Evolutionary conservation across 768 basidiomycete species (phyloP), one percentile per base, ranked within the genome.

Genomic region (Aureoboletus auriporus): DNA sequence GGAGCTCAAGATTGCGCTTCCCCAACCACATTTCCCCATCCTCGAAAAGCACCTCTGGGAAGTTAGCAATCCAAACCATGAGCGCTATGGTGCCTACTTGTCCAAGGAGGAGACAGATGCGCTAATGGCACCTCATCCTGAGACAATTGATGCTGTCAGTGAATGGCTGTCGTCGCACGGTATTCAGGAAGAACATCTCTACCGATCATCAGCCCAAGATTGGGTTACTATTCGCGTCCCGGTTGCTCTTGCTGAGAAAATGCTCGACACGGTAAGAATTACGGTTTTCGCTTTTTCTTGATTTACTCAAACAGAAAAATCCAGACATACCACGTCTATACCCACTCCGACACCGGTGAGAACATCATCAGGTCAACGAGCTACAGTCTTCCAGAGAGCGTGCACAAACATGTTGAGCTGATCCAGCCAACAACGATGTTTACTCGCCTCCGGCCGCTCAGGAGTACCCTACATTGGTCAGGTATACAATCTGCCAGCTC

Each of bases 401-500:
- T 88, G 39, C 75, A 82, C 56, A 66, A 70, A 4, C 83, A 87
- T 57, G 61, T 88, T 47, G 83, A 86, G 30, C 64, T 86, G 27
- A 69, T 88, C 26, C 84, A 87, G 51, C 86, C 86, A 0, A 86
- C 86, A 3, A 88, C 84, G 2, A 74, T 79, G 62, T 89, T 87
- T 56, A 69, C 73, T 37, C 74, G 74, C 49, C 66, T 69, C 49
- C 75, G 71, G 51, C 64, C 65, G 6, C 66, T 76, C 47, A 71
- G 57, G 49, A 72, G 73, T 6, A 76, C 70, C 0, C 54, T 79
- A 23, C 66, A 70, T 44, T 67, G 58, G 57, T 51, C 65, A 10
- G 53, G 56, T 1, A 39, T 17, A n/a, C 26, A 8, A 30, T 52
- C 26, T 27, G 54, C 27, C 42, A 33, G 7, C 3, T 48, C 54